Evolutionary conservation across 352 stramenopile genomes (phyloP).

Genomic region (Globisporangium abappressorium): DNA sequence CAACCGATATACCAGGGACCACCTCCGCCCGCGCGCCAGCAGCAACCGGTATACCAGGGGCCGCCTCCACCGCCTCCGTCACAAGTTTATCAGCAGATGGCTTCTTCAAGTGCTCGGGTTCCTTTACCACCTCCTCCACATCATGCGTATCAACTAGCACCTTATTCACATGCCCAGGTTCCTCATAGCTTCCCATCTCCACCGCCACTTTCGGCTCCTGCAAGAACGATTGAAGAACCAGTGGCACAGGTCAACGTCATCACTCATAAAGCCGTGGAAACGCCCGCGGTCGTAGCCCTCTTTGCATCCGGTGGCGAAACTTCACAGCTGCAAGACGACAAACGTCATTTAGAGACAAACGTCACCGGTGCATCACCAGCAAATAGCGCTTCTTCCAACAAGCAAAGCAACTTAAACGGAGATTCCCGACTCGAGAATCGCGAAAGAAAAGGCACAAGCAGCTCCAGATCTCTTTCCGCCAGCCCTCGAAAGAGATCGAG

Average conservation of each 20-base stretch:
- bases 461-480: conserved; percentile 3
- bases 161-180: background rate
- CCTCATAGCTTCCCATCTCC: conserved; percentile 1
- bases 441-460: background rate
- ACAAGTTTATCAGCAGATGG: background rate
- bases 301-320: background rate
- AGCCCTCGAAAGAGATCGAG: conserved; percentile 5
- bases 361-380: background rate
- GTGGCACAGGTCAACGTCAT: background rate
- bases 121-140: background rate
- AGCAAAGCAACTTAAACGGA: background rate
- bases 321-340: background rate
- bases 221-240: background rate
- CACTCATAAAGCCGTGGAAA: background rate
- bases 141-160: background rate
- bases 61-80: background rate
- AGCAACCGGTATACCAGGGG: background rate
- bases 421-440: background rate
- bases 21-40: background rate
- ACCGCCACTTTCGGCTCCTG: background rate
- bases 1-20: background rate
- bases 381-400: background rate
- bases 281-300: background rate
- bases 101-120: background rate
- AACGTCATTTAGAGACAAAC: background rate